Base-by-base conservation (phyloP, 176 grass and related monocot genomes). In the Rhynchospora tenuis region DNA sequence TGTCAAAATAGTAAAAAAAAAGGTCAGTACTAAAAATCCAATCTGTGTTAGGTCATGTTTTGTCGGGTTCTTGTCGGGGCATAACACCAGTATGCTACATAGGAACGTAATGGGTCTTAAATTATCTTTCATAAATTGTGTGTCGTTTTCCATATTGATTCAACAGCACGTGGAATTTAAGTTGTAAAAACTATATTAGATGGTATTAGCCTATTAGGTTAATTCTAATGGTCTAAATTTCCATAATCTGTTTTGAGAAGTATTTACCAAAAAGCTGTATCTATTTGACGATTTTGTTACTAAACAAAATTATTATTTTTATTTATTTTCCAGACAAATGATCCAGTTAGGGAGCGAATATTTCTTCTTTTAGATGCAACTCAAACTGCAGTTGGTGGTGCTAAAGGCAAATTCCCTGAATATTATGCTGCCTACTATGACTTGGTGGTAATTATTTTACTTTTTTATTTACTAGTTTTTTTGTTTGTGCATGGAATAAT, bases 1-100 rank as follows among this genome's bases (percentile, higher is more conserved):
- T 85, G 93, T 99, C 52, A 99, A 95, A 84, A 95, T 99, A 61
- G 96, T 99, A 85, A 99, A 99, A 91, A 95, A 95, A 93, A 99
- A 99, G 96, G 96, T 99, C 16, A 78, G 28, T 47, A 84, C 13
- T 66, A 33, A 50, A 76, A 29, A 43, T 56, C 26, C 50, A 33
- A 56, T 29, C 26, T 77, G 14, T 77, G 55, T 48, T 48, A 31
- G 66, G 70, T 73, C 4, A 73, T 51, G 70, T 50, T 8, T 73
- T 73, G 43, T 23, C 22, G 22, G 70, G 20, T 51, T 26, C 20
- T 19, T 71, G 38, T 46, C 43, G 20, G n/a, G 69, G 10, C 13
- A 8, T 73, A 50, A 11, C 45, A 48, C 71, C 20, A 52, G n/a
- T 48, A 48, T 23, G 69, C 47, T 22, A 23, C 22, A 1, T 24